A percentile compares a stretch with the other conserved stretches of the same genome.
Conservation (phyloP, 768 basidiomycete genomes). For the Tylopilus felleus region DNA sequence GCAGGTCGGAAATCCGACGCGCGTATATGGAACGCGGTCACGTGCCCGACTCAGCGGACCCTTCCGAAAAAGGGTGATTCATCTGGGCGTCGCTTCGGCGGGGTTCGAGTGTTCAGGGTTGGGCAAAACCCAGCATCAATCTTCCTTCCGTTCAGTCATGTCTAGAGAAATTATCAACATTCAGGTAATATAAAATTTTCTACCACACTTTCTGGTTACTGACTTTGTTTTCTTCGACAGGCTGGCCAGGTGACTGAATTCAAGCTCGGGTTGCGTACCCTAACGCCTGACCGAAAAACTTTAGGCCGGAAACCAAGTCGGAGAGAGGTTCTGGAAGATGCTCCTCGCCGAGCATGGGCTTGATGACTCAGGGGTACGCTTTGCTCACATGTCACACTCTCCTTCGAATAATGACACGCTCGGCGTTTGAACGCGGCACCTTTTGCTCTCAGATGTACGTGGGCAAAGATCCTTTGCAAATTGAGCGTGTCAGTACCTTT, state of each 20-base stretch:
- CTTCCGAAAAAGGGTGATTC: constrained; percentile 13
- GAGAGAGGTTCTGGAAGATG: constrained; percentile 87
- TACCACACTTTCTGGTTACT: constrained; percentile 1
- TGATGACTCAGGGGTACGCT: constrained; percentile 59
- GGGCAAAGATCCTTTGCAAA: constrained; percentile 71
- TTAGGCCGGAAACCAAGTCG: constrained; percentile 74
- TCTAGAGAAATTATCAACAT: constrained; percentile 80
- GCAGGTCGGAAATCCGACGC: no score
- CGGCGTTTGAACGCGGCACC: constrained; percentile 8
- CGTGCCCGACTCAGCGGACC: constrained; percentile 19
- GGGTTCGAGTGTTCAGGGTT: constrained; percentile 11
- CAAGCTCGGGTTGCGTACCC: constrained; percentile 1
- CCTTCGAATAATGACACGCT: constrained; percentile 15
- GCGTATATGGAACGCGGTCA: constrained; percentile 23
- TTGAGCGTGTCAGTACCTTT: constrained; percentile 56
- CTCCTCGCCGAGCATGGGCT: constrained; percentile 85
- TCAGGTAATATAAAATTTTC: constrained; percentile 45
- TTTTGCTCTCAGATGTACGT: constrained; percentile 50
- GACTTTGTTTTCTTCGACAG: constrained; percentile 33
- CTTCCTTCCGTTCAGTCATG: constrained; percentile 40
- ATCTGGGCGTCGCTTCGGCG: constrained; percentile 9
- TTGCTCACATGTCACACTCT: constrained; percentile 4
- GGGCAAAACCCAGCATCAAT: constrained; percentile 5
- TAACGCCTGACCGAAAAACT: constrained; percentile 20
- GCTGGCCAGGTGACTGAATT: constrained; percentile 58